These are phyloP conservation scores for Heliophila coronopifolia DNA, from an alignment of 441 rosid species.

Conservation along the genomic window DNA sequence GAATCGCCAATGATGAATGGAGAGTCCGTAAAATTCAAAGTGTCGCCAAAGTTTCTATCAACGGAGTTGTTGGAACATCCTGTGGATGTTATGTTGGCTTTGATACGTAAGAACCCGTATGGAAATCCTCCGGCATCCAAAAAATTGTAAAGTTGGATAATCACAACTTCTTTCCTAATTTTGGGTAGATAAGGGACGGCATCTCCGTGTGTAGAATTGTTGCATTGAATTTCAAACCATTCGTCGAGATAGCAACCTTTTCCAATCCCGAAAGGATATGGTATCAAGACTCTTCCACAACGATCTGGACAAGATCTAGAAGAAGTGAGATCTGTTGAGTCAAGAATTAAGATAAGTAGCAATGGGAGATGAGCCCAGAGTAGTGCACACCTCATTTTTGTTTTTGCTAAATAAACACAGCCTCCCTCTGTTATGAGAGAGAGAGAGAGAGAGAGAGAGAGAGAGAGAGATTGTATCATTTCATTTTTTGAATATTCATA, in stretches of 20 bases:
- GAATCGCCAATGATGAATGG: constrained; percentile 8
- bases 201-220: not conserved
- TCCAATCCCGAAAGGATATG: constrained; percentile 31
- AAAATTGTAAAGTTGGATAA: not conserved
- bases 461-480: too few relatives aligned
- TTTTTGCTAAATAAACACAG: not conserved
- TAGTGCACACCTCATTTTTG: constrained; percentile 11
- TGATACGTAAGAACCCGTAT: not conserved
- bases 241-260: constrained; percentile 6
- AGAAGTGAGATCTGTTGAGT: not conserved
- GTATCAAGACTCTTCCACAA: constrained; percentile 27
- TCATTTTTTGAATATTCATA: too few relatives aligned
- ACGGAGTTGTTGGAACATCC: not conserved
- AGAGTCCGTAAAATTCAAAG: not conserved
- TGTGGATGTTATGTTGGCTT: constrained; percentile 4
- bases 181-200: not conserved
- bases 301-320: not conserved
- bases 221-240: constrained; percentile 18
- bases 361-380: constrained; percentile 1
- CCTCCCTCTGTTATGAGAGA: too few relatives aligned
- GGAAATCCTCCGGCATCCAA: too few relatives aligned
- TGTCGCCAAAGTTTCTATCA: not conserved
- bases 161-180: not conserved
- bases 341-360: not conserved
- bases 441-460: too few relatives aligned